Percentiles rank a stretch among this genome's conserved stretches.
phyloP scores from a whole-genome alignment of 177 flowering plant species.

The Telopea speciosissima region DNA sequence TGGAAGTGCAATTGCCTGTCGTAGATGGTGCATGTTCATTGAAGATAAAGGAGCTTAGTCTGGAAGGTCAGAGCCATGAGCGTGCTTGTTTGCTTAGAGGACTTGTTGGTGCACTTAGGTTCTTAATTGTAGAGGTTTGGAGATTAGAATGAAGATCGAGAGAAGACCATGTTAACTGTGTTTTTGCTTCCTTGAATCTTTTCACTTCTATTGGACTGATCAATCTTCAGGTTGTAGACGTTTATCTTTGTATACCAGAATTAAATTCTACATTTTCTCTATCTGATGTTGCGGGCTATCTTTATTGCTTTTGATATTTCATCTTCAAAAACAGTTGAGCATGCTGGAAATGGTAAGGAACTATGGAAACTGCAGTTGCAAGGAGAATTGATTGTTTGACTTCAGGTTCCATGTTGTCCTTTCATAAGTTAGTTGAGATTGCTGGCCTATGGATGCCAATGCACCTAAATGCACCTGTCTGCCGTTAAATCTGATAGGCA shows the following conservation, averaged over 20 bases:
- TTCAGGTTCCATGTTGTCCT: conserved; percentile 34
- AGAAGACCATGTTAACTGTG: conserved; percentile 18
- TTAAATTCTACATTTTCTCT: too few species aligned
- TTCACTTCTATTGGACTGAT: conserved; percentile 21
- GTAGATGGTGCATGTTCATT: conserved; percentile 21
- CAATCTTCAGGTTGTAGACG: conserved; percentile 38
- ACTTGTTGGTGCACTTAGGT: conserved; percentile 25
- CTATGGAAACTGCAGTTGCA: conserved; percentile 67
- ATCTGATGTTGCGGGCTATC: too few species aligned
- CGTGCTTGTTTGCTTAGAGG: conserved; percentile 34
- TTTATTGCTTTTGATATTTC: too few species aligned
- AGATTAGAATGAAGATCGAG: conserved; percentile 38
- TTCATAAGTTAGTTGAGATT: conserved; percentile 31
- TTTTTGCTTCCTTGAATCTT: conserved; percentile 24
- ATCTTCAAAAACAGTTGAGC: too few species aligned
- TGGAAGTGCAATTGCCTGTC: conserved; percentile 39
- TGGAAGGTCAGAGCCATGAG: conserved; percentile 21
- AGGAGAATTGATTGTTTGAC: conserved; percentile 30
- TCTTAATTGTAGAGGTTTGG: conserved; percentile 31
- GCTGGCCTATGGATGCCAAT: conserved; percentile 56
- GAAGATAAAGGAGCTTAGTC: conserved; percentile 31
- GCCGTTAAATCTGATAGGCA: too few species aligned
- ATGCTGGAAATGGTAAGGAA: too few species aligned
- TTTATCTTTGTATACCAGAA: too few species aligned
- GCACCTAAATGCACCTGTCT: too few species aligned